These are phyloP conservation scores for Fusarium heterosporum DNA, from an alignment of 2,329 filamentous ascomycete species.

Conservation along the genomic window DNA sequence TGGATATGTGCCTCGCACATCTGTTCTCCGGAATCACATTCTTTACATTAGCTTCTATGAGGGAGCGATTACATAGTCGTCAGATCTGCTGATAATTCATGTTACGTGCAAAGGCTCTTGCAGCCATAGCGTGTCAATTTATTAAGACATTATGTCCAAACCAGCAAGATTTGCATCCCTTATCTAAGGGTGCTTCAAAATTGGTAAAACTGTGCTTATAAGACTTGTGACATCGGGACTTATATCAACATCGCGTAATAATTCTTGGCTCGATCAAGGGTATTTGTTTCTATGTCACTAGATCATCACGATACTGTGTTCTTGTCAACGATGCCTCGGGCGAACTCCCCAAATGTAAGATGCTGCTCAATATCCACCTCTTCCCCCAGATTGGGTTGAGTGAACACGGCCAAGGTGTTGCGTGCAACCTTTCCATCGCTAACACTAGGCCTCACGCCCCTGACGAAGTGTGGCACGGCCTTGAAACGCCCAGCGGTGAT, in stretches of 20 bases:
- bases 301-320: constrained; percentile 63
- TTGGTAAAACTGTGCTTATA: not conserved
- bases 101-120: not conserved
- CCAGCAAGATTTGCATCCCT: not conserved
- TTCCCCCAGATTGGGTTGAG: constrained; percentile 91
- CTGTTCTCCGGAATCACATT: not conserved
- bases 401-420: constrained; percentile 96
- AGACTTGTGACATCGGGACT: not conserved
- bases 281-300: not conserved
- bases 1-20: not conserved
- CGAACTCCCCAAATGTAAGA: constrained; percentile 81
- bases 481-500: constrained; percentile 93
- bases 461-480: constrained; percentile 95
- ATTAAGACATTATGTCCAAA: not conserved
- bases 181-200: not conserved
- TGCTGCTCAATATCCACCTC: constrained; percentile 76
- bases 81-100: not conserved
- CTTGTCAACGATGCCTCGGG: constrained; percentile 69
- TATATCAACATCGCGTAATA: not conserved
- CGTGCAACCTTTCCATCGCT: constrained; percentile 70
- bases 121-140: not conserved
- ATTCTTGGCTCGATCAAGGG: not conserved
- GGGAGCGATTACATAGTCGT: not conserved
- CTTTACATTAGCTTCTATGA: not conserved
- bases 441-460: constrained; percentile 72